Evolutionary conservation across 2,329 filamentous ascomycete genomes (phyloP), one percentile per base, ranked within the genome.

Genomic region (Bertia moriformis): DNA sequence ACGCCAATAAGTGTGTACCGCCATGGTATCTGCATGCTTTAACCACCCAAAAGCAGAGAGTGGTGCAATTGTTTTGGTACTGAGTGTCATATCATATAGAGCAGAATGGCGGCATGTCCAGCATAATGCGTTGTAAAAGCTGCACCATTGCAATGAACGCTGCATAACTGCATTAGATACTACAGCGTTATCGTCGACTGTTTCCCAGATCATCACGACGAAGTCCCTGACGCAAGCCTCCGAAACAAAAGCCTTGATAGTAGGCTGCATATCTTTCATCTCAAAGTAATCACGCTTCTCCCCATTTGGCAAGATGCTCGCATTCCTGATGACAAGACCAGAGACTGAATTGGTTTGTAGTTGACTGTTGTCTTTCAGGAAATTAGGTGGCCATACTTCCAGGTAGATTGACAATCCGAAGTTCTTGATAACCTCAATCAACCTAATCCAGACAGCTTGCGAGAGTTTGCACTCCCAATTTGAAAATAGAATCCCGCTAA

Each of bases 11-110:
- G 49, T 41, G 36, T 54, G 50, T 27, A 47, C 40, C 13, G 46
- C 39, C 45, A 53, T 53, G 19, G 49, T 49, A 22, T 44, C 39
- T n/a, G 46, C 41, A 12, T 41, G 42, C 39, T 54, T 54, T 18
- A 54, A 41, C 50, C 50, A 54, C 38, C 49, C 48, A 32, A 54
- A 46, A n/a, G 51, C 50, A 10, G 48, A 48, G 1, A 54, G 41
- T 17, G 51, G 51, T 35, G 51, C 44, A 14, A 44, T 12, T 4
- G 38, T 38, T 7, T 38, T 36, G 2, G 18, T 22, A 18, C 22
- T 30, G 4, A 47, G 46, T 10, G 41, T 18, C 7, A 47, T 46
- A 15, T 43, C 44, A 7, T 14, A 42, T 18, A 51, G 41, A 4
- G 49, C 45, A 14, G 41, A 40, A 20, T 14, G 37, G 14, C 44